Evolutionary conservation across 805 yeast genomes (phyloP).

Genomic region (Candida cerambycidarum): DNA sequence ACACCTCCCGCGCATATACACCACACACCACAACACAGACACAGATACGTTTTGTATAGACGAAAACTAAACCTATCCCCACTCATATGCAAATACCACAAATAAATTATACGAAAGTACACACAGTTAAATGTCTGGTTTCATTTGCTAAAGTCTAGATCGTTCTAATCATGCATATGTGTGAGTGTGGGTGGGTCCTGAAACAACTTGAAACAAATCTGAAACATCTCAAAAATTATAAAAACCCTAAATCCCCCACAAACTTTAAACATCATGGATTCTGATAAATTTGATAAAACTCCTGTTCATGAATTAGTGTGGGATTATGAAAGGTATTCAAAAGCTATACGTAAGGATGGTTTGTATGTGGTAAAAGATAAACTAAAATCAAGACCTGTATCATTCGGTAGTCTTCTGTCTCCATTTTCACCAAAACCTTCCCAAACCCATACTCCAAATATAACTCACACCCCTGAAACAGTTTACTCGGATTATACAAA

Average conservation of each 20-base stretch:
- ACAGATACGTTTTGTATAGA: too few relatives aligned
- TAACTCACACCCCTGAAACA: not conserved
- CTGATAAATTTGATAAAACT: not conserved
- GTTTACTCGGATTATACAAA: too few relatives aligned
- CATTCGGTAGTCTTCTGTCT: not conserved
- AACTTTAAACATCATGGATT: not conserved
- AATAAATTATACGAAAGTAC: too few relatives aligned
- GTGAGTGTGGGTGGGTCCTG: not conserved
- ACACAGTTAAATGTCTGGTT: too few relatives aligned
- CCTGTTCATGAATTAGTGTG: not conserved
- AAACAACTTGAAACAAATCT: not conserved
- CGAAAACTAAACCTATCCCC: too few relatives aligned
- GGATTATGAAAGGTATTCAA: conserved; percentile 1
- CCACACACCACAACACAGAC: too few relatives aligned
- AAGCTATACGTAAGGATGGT: conserved; percentile 1
- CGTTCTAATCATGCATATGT: too few relatives aligned
- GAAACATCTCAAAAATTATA: not conserved
- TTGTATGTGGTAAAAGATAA: conserved; percentile 1
- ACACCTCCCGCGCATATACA: too few relatives aligned
- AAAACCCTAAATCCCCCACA: not conserved
- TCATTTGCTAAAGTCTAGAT: too few relatives aligned
- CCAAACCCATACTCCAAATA: not conserved
- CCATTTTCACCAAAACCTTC: not conserved
- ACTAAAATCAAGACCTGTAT: not conserved
- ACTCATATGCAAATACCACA: too few relatives aligned